A percentile compares a stretch with the other conserved stretches of the same genome.
Evolutionary conservation across 1,284 basidiomycete species (phyloP).

Genomic region (Naganishia sp.): DNA sequence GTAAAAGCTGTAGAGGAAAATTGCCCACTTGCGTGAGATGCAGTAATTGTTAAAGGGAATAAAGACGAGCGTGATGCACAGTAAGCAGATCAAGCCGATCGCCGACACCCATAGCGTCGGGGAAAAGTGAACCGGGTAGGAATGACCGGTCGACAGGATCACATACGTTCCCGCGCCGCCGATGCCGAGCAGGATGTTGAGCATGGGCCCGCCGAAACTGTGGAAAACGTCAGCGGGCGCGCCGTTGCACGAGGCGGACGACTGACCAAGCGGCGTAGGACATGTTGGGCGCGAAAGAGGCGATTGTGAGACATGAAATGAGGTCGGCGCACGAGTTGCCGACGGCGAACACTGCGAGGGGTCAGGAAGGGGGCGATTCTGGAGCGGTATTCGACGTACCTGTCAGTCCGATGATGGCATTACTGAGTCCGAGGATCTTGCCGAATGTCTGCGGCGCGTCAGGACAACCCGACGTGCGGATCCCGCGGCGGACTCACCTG

Average conservation of each 20-base stretch:
- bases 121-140: conserved; percentile 74
- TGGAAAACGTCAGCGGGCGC: neutral
- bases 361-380: conserved; percentile 11
- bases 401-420: conserved; percentile 93
- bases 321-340: conserved; percentile 96
- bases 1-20: conserved; percentile 75
- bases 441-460: conserved; percentile 70
- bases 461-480: too few species aligned
- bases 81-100: conserved; percentile 71
- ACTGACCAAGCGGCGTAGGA: conserved; percentile 56
- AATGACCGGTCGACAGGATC: conserved; percentile 54
- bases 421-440: conserved; percentile 89
- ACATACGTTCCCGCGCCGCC: conserved; percentile 52
- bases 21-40: conserved; percentile 76
- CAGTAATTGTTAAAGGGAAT: conserved; percentile 82
- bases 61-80: conserved; percentile 74
- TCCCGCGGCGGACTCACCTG: conserved; percentile 59
- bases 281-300: conserved; percentile 59
- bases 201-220: conserved; percentile 93
- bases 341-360: conserved; percentile 73
- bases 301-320: conserved; percentile 93
- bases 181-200: conserved; percentile 80
- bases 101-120: conserved; percentile 81
- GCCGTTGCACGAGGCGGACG: neutral
- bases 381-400: conserved; percentile 44